Percentiles rank a stretch among this genome's conserved stretches.
Evolutionary conservation across 108 stramenopile species (phyloP).

Genomic region (Conticribra weissflogii): DNA sequence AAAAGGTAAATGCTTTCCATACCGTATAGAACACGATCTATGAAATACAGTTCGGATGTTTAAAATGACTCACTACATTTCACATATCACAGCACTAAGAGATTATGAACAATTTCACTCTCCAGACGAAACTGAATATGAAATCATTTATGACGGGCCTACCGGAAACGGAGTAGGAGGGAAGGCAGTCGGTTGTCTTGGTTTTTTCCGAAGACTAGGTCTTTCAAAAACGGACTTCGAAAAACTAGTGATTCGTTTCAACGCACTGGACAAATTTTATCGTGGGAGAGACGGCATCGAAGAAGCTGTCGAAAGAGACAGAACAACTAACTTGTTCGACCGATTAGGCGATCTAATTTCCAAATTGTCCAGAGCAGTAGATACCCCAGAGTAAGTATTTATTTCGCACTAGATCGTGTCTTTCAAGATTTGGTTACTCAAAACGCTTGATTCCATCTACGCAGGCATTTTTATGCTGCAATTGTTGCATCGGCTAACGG

Average conservation of each 20-base stretch:
- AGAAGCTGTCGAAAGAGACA: constrained; percentile 24
- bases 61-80: too few species aligned
- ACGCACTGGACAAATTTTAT: constrained; percentile 37
- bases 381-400: constrained; percentile 50
- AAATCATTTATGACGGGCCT: constrained; percentile 65
- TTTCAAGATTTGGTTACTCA: too few species aligned
- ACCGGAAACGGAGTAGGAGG: constrained; percentile 59
- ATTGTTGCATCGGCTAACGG: constrained; percentile 60
- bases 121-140: constrained; percentile 67
- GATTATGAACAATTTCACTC: constrained; percentile 56
- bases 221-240: constrained; percentile 25
- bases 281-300: constrained; percentile 29
- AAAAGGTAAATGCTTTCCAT: too few species aligned
- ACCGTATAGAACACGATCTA: too few species aligned
- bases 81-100: constrained; percentile 6
- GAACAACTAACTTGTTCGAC: constrained; percentile 38
- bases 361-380: constrained; percentile 37
- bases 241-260: not conserved
- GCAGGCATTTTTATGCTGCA: constrained; percentile 59
- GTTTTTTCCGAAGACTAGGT: constrained; percentile 53
- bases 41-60: too few species aligned
- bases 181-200: constrained; percentile 61
- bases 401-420: too few species aligned
- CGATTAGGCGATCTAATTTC: constrained; percentile 41
- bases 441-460: too few species aligned